Base-by-base conservation (phyloP, 2,329 filamentous ascomycete genomes). In the Aspergillus sp. region DNA sequence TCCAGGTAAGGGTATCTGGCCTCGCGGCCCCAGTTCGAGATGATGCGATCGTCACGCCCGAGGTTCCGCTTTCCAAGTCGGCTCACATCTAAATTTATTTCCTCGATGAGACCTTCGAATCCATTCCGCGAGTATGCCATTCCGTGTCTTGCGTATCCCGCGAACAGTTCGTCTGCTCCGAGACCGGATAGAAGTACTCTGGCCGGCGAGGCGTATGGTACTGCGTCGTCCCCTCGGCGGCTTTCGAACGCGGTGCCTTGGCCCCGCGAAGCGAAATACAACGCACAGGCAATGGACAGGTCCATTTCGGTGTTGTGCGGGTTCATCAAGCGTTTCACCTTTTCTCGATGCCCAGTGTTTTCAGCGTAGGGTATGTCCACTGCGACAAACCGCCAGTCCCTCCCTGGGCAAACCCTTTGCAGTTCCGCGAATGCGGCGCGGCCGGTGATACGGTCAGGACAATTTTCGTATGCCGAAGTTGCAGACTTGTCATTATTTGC, bases 261-360 rank as follows among this genome's bases (percentile, higher is more conserved):
- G 1, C 86, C 89, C 24, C 86, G 74, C 0, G 89, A 80, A 4
- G 91, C 86, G 63, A 98, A 98, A 58, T 95, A 96, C n/a, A 98
- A 68, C 0, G 91, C 91, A 47, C 75, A 81, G 0, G 84, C 82
- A 47, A 98, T 98, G 3, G 91, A 98, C 1, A 98, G 69, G 50
- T 98, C 91, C 91, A 98, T 98, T 60, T 98, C 91, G 0, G 91
- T 98, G 45, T 94, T 89, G 59, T 98, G 91, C 0, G 91, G 91
- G 45, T 82, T 71, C 56, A 98, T 95, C 12, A 98, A 67, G 2
- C 75, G 71, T 24, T 88, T 72, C 13, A 98, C 74, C 15, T 70
- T 71, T 3, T 70, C 51, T 40, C 84, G 76, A 48, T 93, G 82
- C 2, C 70, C 67, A 26, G 78, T 53, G 0, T 80, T 82, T 47